Conservation (phyloP, 768 basidiomycete genomes). For the Agaricus bisporus region DNA sequence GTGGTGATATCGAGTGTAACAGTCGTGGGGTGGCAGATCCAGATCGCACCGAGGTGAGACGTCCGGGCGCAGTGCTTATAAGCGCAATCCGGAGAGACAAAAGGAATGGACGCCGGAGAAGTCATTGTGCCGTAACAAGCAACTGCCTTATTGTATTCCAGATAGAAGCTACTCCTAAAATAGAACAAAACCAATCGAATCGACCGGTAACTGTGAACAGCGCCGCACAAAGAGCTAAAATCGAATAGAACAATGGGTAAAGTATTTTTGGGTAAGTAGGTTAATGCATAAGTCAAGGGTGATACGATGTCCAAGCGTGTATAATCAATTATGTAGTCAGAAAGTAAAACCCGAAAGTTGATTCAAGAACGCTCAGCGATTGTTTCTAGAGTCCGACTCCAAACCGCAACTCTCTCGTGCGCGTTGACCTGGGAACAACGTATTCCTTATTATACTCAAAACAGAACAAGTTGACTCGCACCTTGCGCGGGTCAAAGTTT, state of each 20-base stretch:
- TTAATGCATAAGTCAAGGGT: too few relatives aligned
- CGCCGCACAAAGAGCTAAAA: too few relatives aligned
- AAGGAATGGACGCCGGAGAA: background rate
- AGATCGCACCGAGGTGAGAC: constrained; percentile 16
- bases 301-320: too few relatives aligned
- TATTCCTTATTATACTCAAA: background rate
- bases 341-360: background rate
- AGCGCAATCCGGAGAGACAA: background rate
- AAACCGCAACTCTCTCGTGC: constrained; percentile 65
- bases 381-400: constrained; percentile 65
- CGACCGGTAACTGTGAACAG: too few relatives aligned
- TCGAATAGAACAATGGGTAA: too few relatives aligned
- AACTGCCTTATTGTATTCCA: background rate
- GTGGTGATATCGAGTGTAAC: background rate
- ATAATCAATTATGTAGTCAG: too few relatives aligned
- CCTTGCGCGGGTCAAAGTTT: constrained; percentile 72
- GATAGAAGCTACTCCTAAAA: background rate
- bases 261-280: too few relatives aligned
- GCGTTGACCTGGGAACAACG: constrained; percentile 47
- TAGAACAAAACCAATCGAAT: too few relatives aligned
- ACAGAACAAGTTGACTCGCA: constrained; percentile 20
- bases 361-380: constrained; percentile 3
- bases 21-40: constrained; percentile 18
- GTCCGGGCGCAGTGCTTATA: constrained; percentile 1
- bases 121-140: background rate